These are phyloP conservation scores for Musa schizocarpa DNA, from an alignment of 176 grass and related monocot species.

Conservation along the genomic window DNA sequence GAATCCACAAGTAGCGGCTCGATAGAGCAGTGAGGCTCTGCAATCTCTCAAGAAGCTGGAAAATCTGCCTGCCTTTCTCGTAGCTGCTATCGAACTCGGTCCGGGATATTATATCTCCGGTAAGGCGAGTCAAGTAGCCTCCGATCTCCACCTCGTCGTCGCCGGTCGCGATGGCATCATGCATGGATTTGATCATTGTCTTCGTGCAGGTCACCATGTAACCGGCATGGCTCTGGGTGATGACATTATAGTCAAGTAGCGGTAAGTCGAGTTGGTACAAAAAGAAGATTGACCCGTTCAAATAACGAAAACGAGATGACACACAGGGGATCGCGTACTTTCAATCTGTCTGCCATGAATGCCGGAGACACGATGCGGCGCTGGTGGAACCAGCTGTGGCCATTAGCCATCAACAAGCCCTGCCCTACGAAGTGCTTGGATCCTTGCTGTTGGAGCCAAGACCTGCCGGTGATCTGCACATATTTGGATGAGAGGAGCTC, in stretches of 20 bases:
- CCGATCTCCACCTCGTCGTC: constrained; percentile 63
- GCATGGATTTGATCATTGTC: constrained; percentile 37
- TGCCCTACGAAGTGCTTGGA: constrained; percentile 71
- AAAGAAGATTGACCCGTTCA: neutral
- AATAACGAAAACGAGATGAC: no score
- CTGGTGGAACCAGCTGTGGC: constrained; percentile 76
- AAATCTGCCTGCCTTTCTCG: constrained; percentile 56
- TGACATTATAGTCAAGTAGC: neutral
- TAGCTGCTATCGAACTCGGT: constrained; percentile 88
- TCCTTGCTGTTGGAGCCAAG: constrained; percentile 79
- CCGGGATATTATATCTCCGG: constrained; percentile 79
- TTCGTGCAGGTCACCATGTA: constrained; percentile 91
- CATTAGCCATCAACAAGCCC: constrained; percentile 88
- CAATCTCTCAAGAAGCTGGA: constrained; percentile 63
- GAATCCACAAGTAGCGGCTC: constrained; percentile 76
- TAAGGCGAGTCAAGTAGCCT: constrained; percentile 57
- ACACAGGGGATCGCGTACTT: constrained; percentile 22
- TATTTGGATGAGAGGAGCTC: constrained; percentile 83
- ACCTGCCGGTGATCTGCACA: constrained; percentile 62
- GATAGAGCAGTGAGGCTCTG: constrained; percentile 67
- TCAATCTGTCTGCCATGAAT: constrained; percentile 95
- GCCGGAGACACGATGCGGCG: constrained; percentile 84
- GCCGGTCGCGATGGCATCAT: constrained; percentile 17
- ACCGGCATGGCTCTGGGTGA: constrained; percentile 44
- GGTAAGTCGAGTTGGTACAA: neutral